Base-by-base conservation (phyloP, 2,329 filamentous ascomycete species). In the Mycosphaerelloides madeirae region DNA sequence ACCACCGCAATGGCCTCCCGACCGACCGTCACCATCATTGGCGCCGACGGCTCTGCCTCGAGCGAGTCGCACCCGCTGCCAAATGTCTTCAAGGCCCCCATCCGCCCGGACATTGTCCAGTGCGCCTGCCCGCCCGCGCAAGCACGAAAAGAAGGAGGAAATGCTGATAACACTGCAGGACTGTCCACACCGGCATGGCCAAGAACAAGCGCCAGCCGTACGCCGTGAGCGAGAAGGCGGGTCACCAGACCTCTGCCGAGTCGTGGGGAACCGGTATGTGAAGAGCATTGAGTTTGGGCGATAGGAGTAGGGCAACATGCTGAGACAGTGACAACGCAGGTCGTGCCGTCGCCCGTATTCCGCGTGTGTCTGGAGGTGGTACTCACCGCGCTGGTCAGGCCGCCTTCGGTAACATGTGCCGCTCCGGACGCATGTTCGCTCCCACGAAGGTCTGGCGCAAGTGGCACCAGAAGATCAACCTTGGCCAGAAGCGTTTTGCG, bases 161-260 rank as follows among this genome's bases (percentile, higher is more conserved):
- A 40, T 37, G 47, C 62, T 66, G 53, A 65, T 52, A 48, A 34
- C 28, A 52, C 41, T 59, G 62, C 64, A 80, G 78, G 72, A 74
- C 74, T 61, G 83, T 97, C 68, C 93, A 98, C 85, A 95, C 88
- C 68, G 93, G 93, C 69, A 94, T 98, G 81, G 91, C 91, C 73
- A 98, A 98, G 88, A 98, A 98, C 85, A 96, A 95, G 85, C 86
- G 93, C 74, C 93, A 98, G 79, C 90, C 93, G 65, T 98, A 98
- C 76, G 83, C 93, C 68, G 93, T 98, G 81, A 95, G 89, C 85
- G 91, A 97, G 86, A 98, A 98, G 87, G 93, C 93, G 71, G 93
- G 93, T 80, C 93, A 98, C 80, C 93, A 98, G 81, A 98, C 93
- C 72, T 95, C 88, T 76, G 93, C 93, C 71, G 93, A 98, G 83